Base-by-base conservation (phyloP, 1,284 basidiomycete species). In the Mycosarcoma mackinlayi region DNA sequence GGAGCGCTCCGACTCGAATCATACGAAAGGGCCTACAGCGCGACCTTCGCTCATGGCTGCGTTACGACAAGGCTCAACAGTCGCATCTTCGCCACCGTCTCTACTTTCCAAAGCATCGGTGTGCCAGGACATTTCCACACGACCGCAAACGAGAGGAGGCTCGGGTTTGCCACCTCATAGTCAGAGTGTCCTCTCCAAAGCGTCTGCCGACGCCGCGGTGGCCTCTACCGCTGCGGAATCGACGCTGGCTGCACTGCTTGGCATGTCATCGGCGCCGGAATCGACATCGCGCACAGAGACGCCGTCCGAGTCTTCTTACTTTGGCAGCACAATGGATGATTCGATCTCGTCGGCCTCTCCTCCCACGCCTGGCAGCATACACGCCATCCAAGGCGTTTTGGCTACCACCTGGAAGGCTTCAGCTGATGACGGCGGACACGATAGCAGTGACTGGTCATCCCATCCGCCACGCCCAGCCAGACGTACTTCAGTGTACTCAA, bases 291-390 rank as follows among this genome's bases (percentile, higher is more conserved):
- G 67, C 34, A 60, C 57, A 33, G 67, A 70, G 28, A 59, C 67
- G 39, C 67, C 67, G 1, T 70, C 67, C 6, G 61, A 61, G 6
- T 64, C 61, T 7, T 70, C 61, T 1, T 70, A 70, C 67, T 70
- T 70, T 47, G 67, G 61, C 45, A 70, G 67, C 31, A 49, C 53
- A 6, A 56, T 60, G 34, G 61, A 56, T 7, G 61, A 64, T 10
- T 70, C 67, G 28, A 28, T 64, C 41, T 60, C 51, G 8, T 70
- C 67, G 11, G 35, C 53, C 3, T 70, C 67, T 10, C 67, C 61
- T 34, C 56, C 67, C 7, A 70, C 67, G 11, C 67, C 67, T 3
- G 61, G 67, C 31, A 70, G 67, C 41, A 47, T 70, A 2, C 61
- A 70, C 25, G 67, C 53, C 19, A 70, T 70, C 18, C 52, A 60